Evolutionary conservation across 1,284 basidiomycete genomes (phyloP).

Genomic region (Naganishia sp.): DNA sequence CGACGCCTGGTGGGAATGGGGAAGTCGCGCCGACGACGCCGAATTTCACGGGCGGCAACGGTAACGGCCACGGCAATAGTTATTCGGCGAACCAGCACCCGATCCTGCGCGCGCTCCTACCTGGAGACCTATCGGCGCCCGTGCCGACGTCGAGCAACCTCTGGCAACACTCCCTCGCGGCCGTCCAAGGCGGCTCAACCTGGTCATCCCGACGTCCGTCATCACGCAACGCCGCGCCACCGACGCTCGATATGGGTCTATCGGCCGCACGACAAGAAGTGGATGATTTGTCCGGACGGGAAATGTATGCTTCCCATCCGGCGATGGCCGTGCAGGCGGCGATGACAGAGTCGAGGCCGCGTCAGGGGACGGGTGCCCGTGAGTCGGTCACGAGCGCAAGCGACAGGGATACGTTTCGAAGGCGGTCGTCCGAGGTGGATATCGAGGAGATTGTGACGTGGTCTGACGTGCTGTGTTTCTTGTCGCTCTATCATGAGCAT

Average conservation of each 20-base stretch:
- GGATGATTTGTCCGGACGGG: background rate
- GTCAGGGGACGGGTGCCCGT: background rate
- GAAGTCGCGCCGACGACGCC: constrained; percentile 3
- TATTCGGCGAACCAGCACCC: background rate
- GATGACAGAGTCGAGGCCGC: background rate
- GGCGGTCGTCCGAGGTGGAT: background rate
- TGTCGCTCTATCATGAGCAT: constrained; percentile 40
- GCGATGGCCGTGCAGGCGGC: background rate
- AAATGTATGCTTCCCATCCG: background rate
- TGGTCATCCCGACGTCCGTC: background rate
- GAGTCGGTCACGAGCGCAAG: constrained; percentile 16
- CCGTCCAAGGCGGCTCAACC: background rate
- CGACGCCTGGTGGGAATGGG: constrained; percentile 25
- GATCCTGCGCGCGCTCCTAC: constrained; percentile 14
- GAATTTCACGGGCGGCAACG: background rate
- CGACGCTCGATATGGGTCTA: too few relatives aligned
- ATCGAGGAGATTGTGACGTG: constrained; percentile 39
- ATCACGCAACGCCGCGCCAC: too few relatives aligned
- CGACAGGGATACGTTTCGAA: background rate
- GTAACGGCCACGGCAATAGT: background rate
- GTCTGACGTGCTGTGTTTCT: constrained; percentile 37
- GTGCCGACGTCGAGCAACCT: background rate
- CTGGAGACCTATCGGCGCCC: background rate
- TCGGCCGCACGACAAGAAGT: too few relatives aligned
- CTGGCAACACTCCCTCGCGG: constrained; percentile 11